phyloP scores from a whole-genome alignment of 2,329 filamentous ascomycete genomes.

The Penicillium oxalicum region DNA sequence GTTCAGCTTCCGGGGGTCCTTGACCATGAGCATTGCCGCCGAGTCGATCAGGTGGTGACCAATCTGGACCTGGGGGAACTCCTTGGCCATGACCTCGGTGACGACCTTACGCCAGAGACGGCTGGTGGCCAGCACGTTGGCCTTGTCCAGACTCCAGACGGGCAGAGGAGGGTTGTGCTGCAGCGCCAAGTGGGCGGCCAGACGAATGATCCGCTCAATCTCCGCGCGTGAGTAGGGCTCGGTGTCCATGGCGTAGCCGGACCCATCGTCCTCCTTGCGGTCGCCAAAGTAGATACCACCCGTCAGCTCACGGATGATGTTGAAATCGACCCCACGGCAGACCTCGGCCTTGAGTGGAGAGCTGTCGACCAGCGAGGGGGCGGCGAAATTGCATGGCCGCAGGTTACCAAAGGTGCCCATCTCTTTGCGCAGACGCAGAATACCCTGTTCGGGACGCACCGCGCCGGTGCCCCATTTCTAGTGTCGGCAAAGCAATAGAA shows the following conservation, averaged over 20 bases:
- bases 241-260: constrained; percentile 72
- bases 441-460: constrained; percentile 86
- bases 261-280: constrained; percentile 67
- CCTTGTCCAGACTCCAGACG: constrained; percentile 89
- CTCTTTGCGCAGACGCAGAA: constrained; percentile 86
- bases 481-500: constrained; percentile 16
- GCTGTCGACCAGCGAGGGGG: constrained; percentile 71
- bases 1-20: constrained; percentile 82
- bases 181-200: constrained; percentile 75
- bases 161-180: constrained; percentile 68
- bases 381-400: constrained; percentile 91
- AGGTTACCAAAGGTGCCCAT: constrained; percentile 93
- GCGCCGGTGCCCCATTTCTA: constrained; percentile 85
- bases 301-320: constrained; percentile 85
- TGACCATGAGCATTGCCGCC: constrained; percentile 96
- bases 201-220: constrained; percentile 78
- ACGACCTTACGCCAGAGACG: constrained; percentile 85
- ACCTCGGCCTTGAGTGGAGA: constrained; percentile 83
- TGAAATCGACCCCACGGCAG: constrained; percentile 83
- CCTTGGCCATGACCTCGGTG: constrained; percentile 73
- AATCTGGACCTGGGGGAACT: constrained; percentile 81
- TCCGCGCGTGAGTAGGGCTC: constrained; percentile 80
- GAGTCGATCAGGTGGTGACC: constrained; percentile 90
- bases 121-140: constrained; percentile 87
- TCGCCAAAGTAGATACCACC: constrained; percentile 95